Base-by-base conservation (phyloP, 306 rosid species). In the Cucurbita maxima region DNA sequence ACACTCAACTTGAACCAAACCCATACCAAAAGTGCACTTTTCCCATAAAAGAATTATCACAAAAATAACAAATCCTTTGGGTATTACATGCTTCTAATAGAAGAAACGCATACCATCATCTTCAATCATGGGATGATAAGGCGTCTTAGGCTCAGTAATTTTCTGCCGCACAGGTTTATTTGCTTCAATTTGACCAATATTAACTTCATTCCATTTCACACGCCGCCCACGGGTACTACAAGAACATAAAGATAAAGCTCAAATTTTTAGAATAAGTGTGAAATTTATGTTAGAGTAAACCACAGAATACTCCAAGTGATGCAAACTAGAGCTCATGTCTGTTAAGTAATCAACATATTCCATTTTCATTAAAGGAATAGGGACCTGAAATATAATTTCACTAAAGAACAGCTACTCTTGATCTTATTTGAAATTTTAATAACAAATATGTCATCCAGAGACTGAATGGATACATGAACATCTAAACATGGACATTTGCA, bases 71-170 rank as follows among this genome's bases (percentile, higher is more conserved):
- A 22, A 22, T 69, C 18, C 0, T 8, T 48, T 41, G n/a, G 9
- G 36, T 22, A 57, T 63, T 44, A 25, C 14, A 38, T 69, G 73
- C 44, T 22, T 59, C 3, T 50, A 10, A 11, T 53, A 14, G 71
- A 62, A 51, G 45, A 20, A 45, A 48, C 2, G 50, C 80, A 40
- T 71, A 94, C 99, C 84, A 48, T 94, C 96, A 79, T 91, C 97
- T 55, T 92, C 96, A 80, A 91, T 79, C 97, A 94, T 87, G 40
- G 87, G 90, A 79, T 94, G 99, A 84, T 94, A 94, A 44, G 99
- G 99, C 47, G 99, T 94, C 89, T 94, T 94, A 0, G 99, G 99
- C 79, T 94, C 99, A 73, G 96, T 91, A 79, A 94, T 94, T 84
- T 94, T 94, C 92, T 94, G 99, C 86, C 99, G 84, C 77, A 86